Evolutionary conservation across 176 grass and related monocot genomes (phyloP).

Genomic region (Oryza coarctata): DNA sequence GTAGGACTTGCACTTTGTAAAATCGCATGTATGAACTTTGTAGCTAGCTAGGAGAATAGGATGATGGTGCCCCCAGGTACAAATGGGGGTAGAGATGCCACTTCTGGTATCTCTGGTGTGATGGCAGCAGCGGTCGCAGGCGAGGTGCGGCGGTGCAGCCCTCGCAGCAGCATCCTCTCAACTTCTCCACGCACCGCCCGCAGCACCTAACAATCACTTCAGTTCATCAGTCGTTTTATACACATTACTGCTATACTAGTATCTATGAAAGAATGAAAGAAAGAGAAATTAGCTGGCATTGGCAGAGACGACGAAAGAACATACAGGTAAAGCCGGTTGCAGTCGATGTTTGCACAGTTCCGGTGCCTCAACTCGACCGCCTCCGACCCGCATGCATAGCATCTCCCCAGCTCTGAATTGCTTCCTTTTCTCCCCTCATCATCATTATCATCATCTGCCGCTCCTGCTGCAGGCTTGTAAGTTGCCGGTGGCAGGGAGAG

Average conservation of each 20-base stretch:
- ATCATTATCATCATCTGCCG: background rate
- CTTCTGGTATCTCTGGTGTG: constrained; percentile 70
- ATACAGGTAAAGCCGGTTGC: constrained; percentile 90
- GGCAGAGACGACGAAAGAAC: background rate
- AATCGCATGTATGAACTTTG: no score
- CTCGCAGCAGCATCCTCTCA: constrained; percentile 75
- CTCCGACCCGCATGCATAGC: constrained; percentile 66
- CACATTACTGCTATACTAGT: background rate
- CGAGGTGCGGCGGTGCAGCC: constrained; percentile 64
- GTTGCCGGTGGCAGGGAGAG: constrained; percentile 74
- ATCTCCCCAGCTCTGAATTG: constrained; percentile 49
- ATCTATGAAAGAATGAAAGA: background rate
- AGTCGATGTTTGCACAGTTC: constrained; percentile 90
- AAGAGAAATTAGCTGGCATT: background rate
- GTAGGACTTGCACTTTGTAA: no score
- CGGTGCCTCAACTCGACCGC: constrained; percentile 73
- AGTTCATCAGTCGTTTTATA: background rate
- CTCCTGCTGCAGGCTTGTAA: constrained; percentile 30
- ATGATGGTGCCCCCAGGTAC: background rate
- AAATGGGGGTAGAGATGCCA: constrained; percentile 82
- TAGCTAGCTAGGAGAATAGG: background rate
- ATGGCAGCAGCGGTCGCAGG: constrained; percentile 64
- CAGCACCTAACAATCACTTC: constrained; percentile 49
- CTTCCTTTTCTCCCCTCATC: background rate
- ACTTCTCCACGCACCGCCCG: constrained; percentile 52